Evolutionary conservation across 1,284 basidiomycete genomes (phyloP).

Genomic region (Sanguinoderma infundibulare): DNA sequence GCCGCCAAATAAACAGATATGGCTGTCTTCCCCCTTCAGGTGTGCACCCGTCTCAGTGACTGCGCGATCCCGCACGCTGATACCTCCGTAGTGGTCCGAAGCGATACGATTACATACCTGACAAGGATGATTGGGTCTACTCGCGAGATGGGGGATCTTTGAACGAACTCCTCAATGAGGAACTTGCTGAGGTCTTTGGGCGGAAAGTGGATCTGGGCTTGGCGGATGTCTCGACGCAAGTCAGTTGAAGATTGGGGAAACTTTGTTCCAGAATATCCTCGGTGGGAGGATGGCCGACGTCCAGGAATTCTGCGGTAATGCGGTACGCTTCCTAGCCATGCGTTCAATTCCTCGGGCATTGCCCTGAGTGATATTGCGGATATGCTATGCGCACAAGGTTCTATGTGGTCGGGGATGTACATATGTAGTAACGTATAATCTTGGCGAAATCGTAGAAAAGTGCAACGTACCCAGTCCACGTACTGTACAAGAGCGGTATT

Average conservation of each 20-base stretch:
- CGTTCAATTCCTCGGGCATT: neutral
- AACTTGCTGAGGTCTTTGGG: constrained; percentile 51
- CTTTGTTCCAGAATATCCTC: neutral
- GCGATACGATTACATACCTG: constrained; percentile 78
- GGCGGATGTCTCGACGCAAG: constrained; percentile 22
- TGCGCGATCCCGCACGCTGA: neutral
- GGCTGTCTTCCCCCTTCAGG: constrained; percentile 88
- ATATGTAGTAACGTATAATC: neutral
- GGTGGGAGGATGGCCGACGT: neutral
- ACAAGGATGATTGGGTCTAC: constrained; percentile 77
- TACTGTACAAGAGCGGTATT: neutral
- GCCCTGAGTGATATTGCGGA: neutral
- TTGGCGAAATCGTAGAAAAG: neutral
- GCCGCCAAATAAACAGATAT: constrained; percentile 98
- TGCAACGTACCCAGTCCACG: neutral
- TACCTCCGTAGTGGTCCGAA: constrained; percentile 74
- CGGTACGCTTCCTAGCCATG: neutral
- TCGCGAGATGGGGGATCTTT: constrained; percentile 69
- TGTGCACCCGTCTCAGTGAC: constrained; percentile 10
- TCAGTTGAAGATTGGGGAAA: constrained; percentile 6
- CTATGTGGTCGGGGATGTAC: neutral
- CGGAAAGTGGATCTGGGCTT: constrained; percentile 34
- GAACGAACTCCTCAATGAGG: constrained; percentile 69
- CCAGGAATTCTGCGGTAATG: no score
- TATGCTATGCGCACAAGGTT: neutral